Evolutionary conservation across 805 yeast genomes (phyloP), one percentile per base, ranked within the genome.

Genomic region (Clavispora asparagi): DNA sequence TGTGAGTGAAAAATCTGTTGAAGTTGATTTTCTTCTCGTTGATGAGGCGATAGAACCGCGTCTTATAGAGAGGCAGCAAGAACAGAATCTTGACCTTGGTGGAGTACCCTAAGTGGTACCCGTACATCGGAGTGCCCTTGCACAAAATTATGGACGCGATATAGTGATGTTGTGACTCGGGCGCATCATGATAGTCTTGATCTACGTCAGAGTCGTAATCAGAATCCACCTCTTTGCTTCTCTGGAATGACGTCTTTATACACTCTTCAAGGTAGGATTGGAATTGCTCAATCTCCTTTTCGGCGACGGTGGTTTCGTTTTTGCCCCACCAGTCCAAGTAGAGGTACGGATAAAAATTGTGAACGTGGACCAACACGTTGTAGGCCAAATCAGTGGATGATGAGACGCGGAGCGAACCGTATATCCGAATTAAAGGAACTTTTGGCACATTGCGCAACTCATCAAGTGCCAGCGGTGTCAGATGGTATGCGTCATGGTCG

Each of bases 261-360:
- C 64, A 62, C 1, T 38, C 43, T 52, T 85, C 89, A 12, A 85
- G 57, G 47, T 68, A 64, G 9, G 52, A 33, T 30, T 68, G 76
- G 14, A 83, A 52, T 1, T 60, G 53, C 3, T 63, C 52, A 27
- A 83, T 63, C 45, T 70, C 69, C 14, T 60, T 58, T 11, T 57
- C 45, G 25, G 42, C 42, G 4, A 48, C 38, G 12, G 30, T 41
- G 42, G 47, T 44, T 0, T 63, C 58, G 10, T 46, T 47, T 7
- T 13, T 29, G 1, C 82, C 85, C 38, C 68, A 70, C 57, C 83
- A 83, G 31, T 78, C 80, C 2, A 91, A 70, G 58, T 76, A 90
- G 1, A 92, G 53, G 58, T 92, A 94, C 0, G 98, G 99, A 52
- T 75, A 87, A 16, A 79, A 78, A 35, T 92, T 91, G 66, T 91